phyloP scores from a whole-genome alignment of 176 grass and related monocot species.

The Avena atlantica region DNA sequence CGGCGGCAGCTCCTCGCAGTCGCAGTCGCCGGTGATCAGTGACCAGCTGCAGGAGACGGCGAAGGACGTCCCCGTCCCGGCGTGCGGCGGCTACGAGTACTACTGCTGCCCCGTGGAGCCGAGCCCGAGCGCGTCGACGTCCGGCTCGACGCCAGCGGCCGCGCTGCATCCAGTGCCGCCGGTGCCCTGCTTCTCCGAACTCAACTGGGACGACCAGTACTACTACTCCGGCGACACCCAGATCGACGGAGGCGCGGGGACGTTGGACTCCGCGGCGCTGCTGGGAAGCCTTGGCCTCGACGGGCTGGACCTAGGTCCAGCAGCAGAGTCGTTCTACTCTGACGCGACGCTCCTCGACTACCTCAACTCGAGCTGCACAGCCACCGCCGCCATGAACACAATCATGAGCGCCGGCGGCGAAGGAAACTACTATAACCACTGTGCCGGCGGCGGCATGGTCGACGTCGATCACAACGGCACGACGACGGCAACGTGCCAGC shows the following conservation, averaged over 20 bases:
- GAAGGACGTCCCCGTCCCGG: no score
- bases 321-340: conserved; percentile 24
- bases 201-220: conserved; percentile 49
- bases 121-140: conserved; percentile 58
- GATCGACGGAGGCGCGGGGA: conserved; percentile 2
- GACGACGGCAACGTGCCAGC: conserved; percentile 53
- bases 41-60: no score
- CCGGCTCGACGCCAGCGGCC: conserved; percentile 46
- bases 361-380: conserved; percentile 51
- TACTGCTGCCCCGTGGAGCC: background rate
- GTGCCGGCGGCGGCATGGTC: background rate
- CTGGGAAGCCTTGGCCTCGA: conserved; percentile 51
- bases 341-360: conserved; percentile 59
- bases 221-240: background rate
- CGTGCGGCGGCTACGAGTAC: no score
- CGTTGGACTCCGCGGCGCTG: conserved; percentile 36
- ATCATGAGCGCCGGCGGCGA: background rate
- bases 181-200: conserved; percentile 62
- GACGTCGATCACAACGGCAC: background rate
- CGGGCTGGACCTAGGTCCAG: conserved; percentile 55
- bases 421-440: background rate
- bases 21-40: background rate
- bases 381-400: conserved; percentile 15
- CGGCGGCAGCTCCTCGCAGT: background rate
- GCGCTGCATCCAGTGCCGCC: conserved; percentile 40